Evolutionary conservation across 805 yeast genomes (phyloP), one percentile per base, ranked within the genome.

Genomic region (Starmerella potacharoeniae): DNA sequence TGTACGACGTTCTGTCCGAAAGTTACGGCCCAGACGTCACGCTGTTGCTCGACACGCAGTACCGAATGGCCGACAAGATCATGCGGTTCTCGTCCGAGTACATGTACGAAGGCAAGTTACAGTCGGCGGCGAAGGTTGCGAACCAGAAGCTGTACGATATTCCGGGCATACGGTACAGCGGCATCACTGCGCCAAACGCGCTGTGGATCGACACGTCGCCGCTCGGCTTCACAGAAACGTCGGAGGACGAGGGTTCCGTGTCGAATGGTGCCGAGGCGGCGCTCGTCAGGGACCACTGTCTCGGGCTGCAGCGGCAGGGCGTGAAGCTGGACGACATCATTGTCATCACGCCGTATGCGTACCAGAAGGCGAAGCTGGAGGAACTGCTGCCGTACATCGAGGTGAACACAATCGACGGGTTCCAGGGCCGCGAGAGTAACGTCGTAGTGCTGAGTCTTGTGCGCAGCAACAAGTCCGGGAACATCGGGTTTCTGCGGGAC

Each of bases 391-490:
- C 52, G 14, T 43, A 17, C 5, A 83, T 79, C 58, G 89, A 84
- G 64, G 84, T 86, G 67, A 85, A 86, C 63, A 86, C 95, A 0
- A 86, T 86, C 56, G 95, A 86, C 75, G 95, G 95, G 3, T 86
- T 84, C 65, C 95, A 84, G 71, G 90, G 89, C 60, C 93, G 86
- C 68, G 95, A 86, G 65, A 86, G 85, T 66, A 91, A 86, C 60
- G 78, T 86, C 49, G 83, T 86, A 57, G 76, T 86, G 44, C 83
- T 86, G 75, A 85, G 95, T 0, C 86, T 95, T 80, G 95, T 86
- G 2, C 77, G 95, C 65, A 91, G 93, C 33, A 48, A 48, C 28
- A 2, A n/a, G 5, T 14, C 3, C 11, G 45, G 41, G 3, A 30
- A 7, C 6, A n/a, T 49, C 4, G 52, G 52, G 6, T 49, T 49